Percentiles rank a stretch among this genome's conserved stretches.
These are phyloP conservation scores for Phytophthora gonapodyides DNA, from an alignment of 352 stramenopile genomes.

Conservation along the genomic window DNA sequence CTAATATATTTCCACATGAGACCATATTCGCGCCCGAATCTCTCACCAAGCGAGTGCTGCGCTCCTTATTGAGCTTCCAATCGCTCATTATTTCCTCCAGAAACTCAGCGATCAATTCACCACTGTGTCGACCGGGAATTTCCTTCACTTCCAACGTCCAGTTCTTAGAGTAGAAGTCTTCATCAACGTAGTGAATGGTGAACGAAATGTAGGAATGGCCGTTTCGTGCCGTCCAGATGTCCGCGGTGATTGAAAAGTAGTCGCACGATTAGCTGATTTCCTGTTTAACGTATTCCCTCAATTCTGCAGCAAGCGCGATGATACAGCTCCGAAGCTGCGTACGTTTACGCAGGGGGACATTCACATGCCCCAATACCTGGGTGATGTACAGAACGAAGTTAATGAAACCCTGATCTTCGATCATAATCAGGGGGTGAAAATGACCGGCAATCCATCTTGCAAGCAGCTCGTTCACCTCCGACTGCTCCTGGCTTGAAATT, in stretches of 20 bases:
- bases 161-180: constrained; percentile 5
- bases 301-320: constrained; percentile 6
- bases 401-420: constrained; percentile 21
- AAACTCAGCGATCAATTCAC: neutral
- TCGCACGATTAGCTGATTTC: neutral
- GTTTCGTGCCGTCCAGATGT: constrained; percentile 22
- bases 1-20: neutral
- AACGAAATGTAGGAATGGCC: constrained; percentile 14
- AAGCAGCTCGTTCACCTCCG: constrained; percentile 7
- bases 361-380: neutral
- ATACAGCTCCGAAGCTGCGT: constrained; percentile 6
- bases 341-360: constrained; percentile 3
- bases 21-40: constrained; percentile 19
- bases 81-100: constrained; percentile 4
- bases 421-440: constrained; percentile 11
- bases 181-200: constrained; percentile 17
- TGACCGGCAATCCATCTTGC: constrained; percentile 13
- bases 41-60: constrained; percentile 2
- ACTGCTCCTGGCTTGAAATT: constrained; percentile 9
- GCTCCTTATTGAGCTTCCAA: neutral
- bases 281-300: neutral
- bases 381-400: constrained; percentile 15
- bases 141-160: constrained; percentile 19
- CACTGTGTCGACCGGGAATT: constrained; percentile 8
- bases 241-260: constrained; percentile 11